These are phyloP conservation scores for Didymosphaeria variabile DNA, from an alignment of 2,329 filamentous ascomycete genomes.

Conservation along the genomic window DNA sequence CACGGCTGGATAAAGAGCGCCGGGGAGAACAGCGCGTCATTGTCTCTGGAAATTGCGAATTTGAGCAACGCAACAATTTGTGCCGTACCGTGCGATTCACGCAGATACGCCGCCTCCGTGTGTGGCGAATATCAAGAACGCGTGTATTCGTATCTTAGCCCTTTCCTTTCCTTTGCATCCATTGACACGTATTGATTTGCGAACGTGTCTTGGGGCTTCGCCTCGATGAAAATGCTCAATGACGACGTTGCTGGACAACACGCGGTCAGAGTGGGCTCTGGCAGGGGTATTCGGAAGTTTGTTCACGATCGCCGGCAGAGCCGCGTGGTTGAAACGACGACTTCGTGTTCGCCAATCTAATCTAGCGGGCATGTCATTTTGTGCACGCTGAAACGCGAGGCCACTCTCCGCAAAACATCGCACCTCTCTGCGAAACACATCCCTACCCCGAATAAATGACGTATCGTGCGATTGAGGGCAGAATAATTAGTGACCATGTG, in stretches of 20 bases:
- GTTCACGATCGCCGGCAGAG: constrained; percentile 12
- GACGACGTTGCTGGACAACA: background rate
- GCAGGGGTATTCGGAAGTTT: constrained; percentile 2
- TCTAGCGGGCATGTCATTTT: background rate
- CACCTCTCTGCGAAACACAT: background rate
- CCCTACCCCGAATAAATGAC: background rate
- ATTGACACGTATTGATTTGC: background rate
- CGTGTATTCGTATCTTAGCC: background rate
- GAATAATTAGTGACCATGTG: background rate
- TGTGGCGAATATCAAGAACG: background rate
- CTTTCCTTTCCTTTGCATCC: background rate
- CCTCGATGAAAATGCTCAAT: background rate
- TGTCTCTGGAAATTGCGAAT: constrained; percentile 6
- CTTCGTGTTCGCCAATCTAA: constrained; percentile 10
- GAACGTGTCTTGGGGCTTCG: background rate
- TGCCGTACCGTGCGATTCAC: constrained; percentile 7
- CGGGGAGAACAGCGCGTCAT: background rate
- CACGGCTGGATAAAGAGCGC: background rate
- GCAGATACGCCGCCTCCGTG: constrained; percentile 6
- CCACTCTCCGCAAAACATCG: background rate
- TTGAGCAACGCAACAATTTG: background rate
- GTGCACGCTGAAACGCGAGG: constrained; percentile 3
- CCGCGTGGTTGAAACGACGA: constrained; percentile 7
- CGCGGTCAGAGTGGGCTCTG: background rate
- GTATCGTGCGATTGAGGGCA: background rate